Evolutionary conservation across 495 filamentous ascomycete genomes (phyloP).

Genomic region (Penicillium mononematosum): DNA sequence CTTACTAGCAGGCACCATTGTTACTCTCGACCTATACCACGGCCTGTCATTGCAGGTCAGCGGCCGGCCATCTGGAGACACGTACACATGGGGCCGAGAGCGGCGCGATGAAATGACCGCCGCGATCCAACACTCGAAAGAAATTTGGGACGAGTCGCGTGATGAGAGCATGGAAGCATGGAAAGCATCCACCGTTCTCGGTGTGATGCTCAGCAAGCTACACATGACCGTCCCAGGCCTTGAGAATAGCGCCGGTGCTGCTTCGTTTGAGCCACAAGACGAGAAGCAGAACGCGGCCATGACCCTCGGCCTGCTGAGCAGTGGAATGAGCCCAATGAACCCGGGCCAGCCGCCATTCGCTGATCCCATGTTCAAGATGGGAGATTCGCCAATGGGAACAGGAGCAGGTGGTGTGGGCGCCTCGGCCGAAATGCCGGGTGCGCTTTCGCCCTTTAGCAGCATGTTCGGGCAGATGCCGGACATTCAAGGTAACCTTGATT

Average conservation of each 20-base stretch:
- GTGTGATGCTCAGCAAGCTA: conserved; percentile 76
- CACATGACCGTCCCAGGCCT: conserved; percentile 40
- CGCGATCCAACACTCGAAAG: conserved; percentile 66
- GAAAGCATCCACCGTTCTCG: conserved; percentile 75
- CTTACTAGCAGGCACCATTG: conserved; percentile 82
- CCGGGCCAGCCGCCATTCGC: conserved; percentile 35
- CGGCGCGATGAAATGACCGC: conserved; percentile 72
- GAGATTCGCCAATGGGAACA: conserved; percentile 32
- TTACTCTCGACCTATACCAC: conserved; percentile 75
- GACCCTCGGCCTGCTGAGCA: conserved; percentile 76
- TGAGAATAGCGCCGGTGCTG: conserved; percentile 25
- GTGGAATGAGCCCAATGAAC: conserved; percentile 64
- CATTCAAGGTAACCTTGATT: conserved; percentile 68
- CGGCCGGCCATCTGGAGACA: conserved; percentile 47
- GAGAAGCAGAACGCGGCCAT: conserved; percentile 68
- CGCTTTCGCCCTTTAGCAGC: conserved; percentile 53
- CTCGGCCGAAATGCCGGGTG: conserved; percentile 37
- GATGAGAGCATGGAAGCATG: conserved; percentile 84
- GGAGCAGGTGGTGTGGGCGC: conserved; percentile 30
- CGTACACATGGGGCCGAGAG: conserved; percentile 66
- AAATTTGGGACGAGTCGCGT: conserved; percentile 73
- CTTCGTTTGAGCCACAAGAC: conserved; percentile 38
- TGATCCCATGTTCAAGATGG: conserved; percentile 35
- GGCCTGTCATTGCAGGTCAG: conserved; percentile 36
- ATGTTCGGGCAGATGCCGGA: conserved; percentile 62